Conservation (phyloP, 768 basidiomycete genomes). For the Roridomyces roridus region DNA sequence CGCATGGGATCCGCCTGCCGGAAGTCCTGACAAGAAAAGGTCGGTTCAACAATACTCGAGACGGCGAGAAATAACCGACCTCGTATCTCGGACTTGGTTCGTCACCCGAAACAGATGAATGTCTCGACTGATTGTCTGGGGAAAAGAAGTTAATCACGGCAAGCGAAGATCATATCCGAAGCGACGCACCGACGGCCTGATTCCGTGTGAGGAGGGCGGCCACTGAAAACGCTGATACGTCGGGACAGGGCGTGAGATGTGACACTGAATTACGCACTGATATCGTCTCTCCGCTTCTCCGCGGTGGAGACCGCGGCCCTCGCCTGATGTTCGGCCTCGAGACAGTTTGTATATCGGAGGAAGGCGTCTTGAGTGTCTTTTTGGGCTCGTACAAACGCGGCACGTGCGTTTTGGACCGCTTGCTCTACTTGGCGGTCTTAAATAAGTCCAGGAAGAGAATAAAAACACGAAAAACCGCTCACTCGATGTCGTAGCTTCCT, state of each 20-base stretch:
- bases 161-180: background rate
- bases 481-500: conserved; percentile 69
- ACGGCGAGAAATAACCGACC: conserved; percentile 10
- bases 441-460: background rate
- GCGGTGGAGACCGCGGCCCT: conserved; percentile 66
- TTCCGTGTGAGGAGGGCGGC: conserved; percentile 52
- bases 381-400: conserved; percentile 65
- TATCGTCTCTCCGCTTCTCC: conserved; percentile 75
- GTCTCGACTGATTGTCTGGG: conserved; percentile 52
- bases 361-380: conserved; percentile 78
- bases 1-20: conserved; percentile 48
- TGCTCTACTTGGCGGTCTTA: conserved; percentile 26
- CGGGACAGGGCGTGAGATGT: conserved; percentile 14
- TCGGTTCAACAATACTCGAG: background rate
- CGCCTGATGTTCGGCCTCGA: conserved; percentile 72
- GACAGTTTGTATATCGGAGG: conserved; percentile 68
- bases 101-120: conserved; percentile 58
- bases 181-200: conserved; percentile 38
- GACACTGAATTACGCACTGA: conserved; percentile 44
- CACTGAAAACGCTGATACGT: conserved; percentile 41
- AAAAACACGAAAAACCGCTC: conserved; percentile 34
- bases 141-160: conserved; percentile 4
- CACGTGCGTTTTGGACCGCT: conserved; percentile 66
- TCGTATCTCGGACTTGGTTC: conserved; percentile 51
- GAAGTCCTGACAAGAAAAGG: conserved; percentile 36